A percentile compares a stretch with the other conserved stretches of the same genome.
Conservation (phyloP, 2,329 filamentous ascomycete genomes). For the Botryotinia calthae region DNA sequence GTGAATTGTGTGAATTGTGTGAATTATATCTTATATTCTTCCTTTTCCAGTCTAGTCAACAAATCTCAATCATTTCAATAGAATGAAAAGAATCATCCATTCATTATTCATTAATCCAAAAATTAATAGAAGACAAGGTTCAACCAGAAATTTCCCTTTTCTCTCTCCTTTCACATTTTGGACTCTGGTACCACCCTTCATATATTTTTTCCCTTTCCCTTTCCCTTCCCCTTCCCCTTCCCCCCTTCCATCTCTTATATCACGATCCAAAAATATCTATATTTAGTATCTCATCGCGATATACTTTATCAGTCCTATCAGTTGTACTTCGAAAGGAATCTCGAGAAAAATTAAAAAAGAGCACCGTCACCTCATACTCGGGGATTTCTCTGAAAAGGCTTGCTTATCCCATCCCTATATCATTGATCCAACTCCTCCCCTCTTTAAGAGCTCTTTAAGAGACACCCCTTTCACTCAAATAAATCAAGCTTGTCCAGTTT, state of each 20-base stretch:
- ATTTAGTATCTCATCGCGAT: slow-evolving; percentile 17
- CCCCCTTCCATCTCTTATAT: neutral
- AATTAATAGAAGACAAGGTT: neutral
- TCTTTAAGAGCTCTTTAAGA: neutral
- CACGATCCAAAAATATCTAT: slow-evolving; percentile 20
- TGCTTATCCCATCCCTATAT: neutral
- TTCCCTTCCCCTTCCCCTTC: neutral
- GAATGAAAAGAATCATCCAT: neutral
- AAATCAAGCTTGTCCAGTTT: neutral
- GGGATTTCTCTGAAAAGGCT: neutral
- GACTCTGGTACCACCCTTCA: neutral
- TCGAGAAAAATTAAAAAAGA: neutral
- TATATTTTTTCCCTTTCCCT: neutral
- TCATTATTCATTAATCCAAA: neutral
- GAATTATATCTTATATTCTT: neutral
- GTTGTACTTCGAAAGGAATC: slow-evolving; percentile 1
- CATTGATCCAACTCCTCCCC: neutral
- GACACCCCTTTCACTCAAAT: neutral
- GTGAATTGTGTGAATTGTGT: neutral
- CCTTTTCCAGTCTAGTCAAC: neutral
- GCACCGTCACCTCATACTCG: neutral
- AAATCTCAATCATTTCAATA: neutral
- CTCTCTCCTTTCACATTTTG: slow-evolving; percentile 4
- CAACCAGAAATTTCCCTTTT: neutral
- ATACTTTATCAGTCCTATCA: slow-evolving; percentile 19